phyloP scores from a whole-genome alignment of 805 yeast species.

The Yarrowia porcina region DNA sequence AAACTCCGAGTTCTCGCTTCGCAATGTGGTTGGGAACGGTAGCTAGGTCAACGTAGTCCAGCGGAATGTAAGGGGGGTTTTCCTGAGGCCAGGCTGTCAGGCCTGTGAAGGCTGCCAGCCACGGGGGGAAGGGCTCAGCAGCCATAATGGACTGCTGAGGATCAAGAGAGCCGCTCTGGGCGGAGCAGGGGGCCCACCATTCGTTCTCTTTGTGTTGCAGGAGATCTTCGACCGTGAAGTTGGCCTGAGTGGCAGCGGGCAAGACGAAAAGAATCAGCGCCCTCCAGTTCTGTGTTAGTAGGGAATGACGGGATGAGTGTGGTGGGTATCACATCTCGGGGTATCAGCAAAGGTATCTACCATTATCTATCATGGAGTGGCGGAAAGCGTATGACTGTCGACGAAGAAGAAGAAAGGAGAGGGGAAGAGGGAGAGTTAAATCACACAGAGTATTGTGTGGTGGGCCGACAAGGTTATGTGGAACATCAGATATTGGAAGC shows the following conservation, averaged over 20 bases:
- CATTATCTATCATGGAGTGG: constrained; percentile 17
- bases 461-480: not conserved
- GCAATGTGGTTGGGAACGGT: constrained; percentile 48
- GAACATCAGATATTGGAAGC: not conserved
- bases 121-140: constrained; percentile 62
- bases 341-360: constrained; percentile 17
- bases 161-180: not conserved
- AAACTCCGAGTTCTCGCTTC: constrained; percentile 45
- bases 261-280: not conserved
- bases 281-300: constrained; percentile 23
- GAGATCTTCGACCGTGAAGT: constrained; percentile 14
- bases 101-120: constrained; percentile 78
- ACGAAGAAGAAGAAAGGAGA: not conserved
- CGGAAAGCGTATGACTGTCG: constrained; percentile 14
- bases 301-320: not conserved
- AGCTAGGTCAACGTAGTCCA: constrained; percentile 62
- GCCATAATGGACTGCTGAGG: not conserved
- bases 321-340: not conserved
- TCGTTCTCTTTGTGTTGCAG: constrained; percentile 20
- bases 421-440: not conserved
- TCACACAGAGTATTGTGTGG: not conserved
- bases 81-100: constrained; percentile 69
- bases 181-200: constrained; percentile 17
- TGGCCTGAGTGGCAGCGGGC: constrained; percentile 1
- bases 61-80: constrained; percentile 83